Evolutionary conservation across 345 rosid species (phyloP).

Genomic region (Arabidopsis arenosa): DNA sequence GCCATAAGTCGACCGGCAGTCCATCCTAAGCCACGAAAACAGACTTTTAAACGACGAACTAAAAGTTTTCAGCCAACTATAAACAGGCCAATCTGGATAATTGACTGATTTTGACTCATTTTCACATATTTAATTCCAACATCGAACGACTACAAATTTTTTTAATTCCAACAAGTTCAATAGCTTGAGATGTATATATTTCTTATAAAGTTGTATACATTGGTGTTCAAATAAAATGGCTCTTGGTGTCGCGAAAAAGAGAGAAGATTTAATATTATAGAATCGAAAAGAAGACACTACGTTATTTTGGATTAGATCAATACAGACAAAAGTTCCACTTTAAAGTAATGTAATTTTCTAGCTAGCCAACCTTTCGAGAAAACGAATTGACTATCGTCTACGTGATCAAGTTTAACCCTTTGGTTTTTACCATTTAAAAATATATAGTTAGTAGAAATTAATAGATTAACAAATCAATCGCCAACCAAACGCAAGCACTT

Average conservation of each 20-base stretch:
- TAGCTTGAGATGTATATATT: not conserved
- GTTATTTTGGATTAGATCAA: conserved; percentile 29
- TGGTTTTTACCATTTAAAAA: not conserved
- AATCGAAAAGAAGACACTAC: conserved; percentile 26
- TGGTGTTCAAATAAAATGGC: conserved; percentile 39
- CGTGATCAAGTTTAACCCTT: conserved; percentile 36
- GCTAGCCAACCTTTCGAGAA: conserved; percentile 42
- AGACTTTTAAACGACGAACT: conserved; percentile 21
- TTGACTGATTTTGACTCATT: conserved; percentile 35
- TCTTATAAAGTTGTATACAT: conserved; percentile 18
- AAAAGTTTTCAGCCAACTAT: conserved; percentile 20
- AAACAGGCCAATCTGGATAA: conserved; percentile 21
- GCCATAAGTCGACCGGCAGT: conserved; percentile 32
- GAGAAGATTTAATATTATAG: conserved; percentile 15
- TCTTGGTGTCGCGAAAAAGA: conserved; percentile 29
- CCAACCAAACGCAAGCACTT: conserved; percentile 31
- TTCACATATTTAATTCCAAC: conserved; percentile 27
- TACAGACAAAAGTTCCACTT: conserved; percentile 35
- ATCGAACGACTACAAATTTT: not conserved
- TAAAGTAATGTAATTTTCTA: conserved; percentile 4
- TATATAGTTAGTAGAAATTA: conserved; percentile 22
- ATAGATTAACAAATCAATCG: conserved; percentile 3
- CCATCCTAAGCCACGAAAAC: conserved; percentile 33
- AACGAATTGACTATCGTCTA: conserved; percentile 44
- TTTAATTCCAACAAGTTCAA: not conserved